A percentile compares a stretch with the other conserved stretches of the same genome.
Conservation (phyloP, 805 yeast genomes). For the Yamadazyma nakazawae region DNA sequence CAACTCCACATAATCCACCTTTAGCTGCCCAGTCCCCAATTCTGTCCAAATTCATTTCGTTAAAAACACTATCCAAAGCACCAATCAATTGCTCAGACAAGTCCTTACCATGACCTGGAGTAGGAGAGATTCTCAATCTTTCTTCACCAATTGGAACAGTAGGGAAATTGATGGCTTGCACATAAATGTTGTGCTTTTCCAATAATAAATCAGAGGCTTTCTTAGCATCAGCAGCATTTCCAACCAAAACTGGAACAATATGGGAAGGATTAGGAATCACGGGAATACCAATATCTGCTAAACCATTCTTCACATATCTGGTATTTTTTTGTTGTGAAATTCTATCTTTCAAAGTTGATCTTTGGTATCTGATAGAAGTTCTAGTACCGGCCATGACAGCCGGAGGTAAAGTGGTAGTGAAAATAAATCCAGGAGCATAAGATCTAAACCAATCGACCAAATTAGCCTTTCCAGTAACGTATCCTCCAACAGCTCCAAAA, state of each 20-base stretch:
- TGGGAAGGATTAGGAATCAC: conserved; percentile 97
- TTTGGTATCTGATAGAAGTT: conserved; percentile 81
- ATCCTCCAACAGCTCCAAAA: conserved; percentile 96
- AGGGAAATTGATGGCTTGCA: conserved; percentile 98
- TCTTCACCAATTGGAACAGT: conserved; percentile 96
- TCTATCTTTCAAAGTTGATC: conserved; percentile 74
- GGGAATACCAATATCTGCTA: conserved; percentile 76
- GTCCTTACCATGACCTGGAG: conserved; percentile 89
- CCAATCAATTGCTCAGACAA: conserved; percentile 71
- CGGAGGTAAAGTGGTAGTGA: conserved; percentile 97
- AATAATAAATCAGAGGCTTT: conserved; percentile 85
- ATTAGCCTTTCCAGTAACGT: conserved; percentile 81
- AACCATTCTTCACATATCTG: conserved; percentile 72
- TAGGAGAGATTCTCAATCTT: conserved; percentile 96
- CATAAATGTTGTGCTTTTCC: conserved; percentile 82
- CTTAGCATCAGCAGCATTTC: conserved; percentile 91
- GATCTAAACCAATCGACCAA: conserved; percentile 95
- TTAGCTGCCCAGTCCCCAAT: conserved; percentile 68
- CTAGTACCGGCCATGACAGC: conserved; percentile 94
- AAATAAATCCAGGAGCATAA: conserved; percentile 94
- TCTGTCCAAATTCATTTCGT: conserved; percentile 69
- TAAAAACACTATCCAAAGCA: conserved; percentile 80
- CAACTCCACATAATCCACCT: conserved; percentile 94
- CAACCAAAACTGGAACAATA: conserved; percentile 92
- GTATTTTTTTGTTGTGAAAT: conserved; percentile 82